Percentiles rank a stretch among this genome's conserved stretches.
These are phyloP conservation scores for Cyberlindnera saturnus DNA, from an alignment of 805 yeast genomes.

Conservation along the genomic window DNA sequence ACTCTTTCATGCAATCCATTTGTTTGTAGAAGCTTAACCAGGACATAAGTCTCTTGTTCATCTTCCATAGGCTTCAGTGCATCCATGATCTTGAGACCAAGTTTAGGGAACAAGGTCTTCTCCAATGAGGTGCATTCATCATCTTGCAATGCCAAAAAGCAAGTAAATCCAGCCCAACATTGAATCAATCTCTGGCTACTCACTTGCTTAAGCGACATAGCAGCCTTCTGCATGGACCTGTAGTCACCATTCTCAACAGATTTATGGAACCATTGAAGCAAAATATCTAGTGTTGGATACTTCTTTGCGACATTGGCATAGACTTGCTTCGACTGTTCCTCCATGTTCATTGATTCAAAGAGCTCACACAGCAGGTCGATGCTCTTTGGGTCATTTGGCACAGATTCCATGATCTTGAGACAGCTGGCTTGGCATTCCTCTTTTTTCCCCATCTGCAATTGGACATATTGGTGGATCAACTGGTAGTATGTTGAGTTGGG, in stretches of 20 bases:
- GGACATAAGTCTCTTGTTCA: slow-evolving; percentile 64
- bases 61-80: slow-evolving; percentile 43
- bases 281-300: slow-evolving; percentile 43
- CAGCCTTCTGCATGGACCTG: slow-evolving; percentile 47
- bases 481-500: slow-evolving; percentile 53
- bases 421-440: slow-evolving; percentile 21
- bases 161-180: slow-evolving; percentile 52
- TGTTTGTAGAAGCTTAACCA: slow-evolving; percentile 42
- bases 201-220: slow-evolving; percentile 37
- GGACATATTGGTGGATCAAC: slow-evolving; percentile 27
- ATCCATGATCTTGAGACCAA: slow-evolving; percentile 55
- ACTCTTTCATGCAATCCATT: slow-evolving; percentile 24
- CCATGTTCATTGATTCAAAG: slow-evolving; percentile 33
- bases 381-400: slow-evolving; percentile 51
- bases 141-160: slow-evolving; percentile 35
- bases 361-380: slow-evolving; percentile 41
- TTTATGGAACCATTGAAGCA: slow-evolving; percentile 52
- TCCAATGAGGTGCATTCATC: slow-evolving; percentile 38
- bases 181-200: slow-evolving; percentile 32
- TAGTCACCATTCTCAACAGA: slow-evolving; percentile 43
- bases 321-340: slow-evolving; percentile 38
- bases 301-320: slow-evolving; percentile 55
- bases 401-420: slow-evolving; percentile 22
- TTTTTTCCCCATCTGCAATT: slow-evolving; percentile 26
- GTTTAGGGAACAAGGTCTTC: slow-evolving; percentile 44